Percentiles rank a stretch among this genome's conserved stretches.
Conservation (phyloP, 73 alveolate species). For the Stentor roeselii region DNA sequence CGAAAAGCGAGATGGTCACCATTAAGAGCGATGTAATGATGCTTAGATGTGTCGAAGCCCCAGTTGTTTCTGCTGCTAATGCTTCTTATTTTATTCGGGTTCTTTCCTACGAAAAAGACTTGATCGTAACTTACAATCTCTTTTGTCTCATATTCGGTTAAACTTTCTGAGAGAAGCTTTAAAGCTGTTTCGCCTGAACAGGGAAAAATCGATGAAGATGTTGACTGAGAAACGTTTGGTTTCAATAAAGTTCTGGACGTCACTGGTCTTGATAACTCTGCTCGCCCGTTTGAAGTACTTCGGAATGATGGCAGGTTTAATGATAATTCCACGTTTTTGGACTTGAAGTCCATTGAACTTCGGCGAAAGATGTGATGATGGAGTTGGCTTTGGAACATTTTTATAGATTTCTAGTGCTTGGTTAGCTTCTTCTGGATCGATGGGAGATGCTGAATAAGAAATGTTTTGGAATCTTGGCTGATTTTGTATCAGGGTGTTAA, state of each 20-base stretch:
- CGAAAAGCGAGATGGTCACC: conserved; percentile 67
- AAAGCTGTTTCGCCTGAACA: not conserved
- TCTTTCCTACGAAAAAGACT: not conserved
- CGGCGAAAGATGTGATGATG: no score
- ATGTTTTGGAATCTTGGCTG: no score
- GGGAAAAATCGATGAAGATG: not conserved
- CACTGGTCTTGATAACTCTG: not conserved
- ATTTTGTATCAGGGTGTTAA: no score
- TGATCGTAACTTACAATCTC: not conserved
- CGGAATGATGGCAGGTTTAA: no score
- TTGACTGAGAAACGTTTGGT: not conserved
- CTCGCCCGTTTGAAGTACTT: not conserved
- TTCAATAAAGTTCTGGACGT: not conserved
- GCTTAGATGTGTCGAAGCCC: conserved; percentile 51
- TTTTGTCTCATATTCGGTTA: conserved; percentile 5
- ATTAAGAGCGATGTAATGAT: conserved; percentile 46
- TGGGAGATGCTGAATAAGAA: no score
- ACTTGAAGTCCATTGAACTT: no score
- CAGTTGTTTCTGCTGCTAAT: not conserved
- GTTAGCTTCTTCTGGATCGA: no score
- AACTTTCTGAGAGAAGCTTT: not conserved
- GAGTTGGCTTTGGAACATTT: no score
- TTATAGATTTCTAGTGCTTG: no score
- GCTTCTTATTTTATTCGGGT: not conserved
- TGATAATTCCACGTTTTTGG: no score